Conservation (phyloP, 2,329 filamentous ascomycete species). For the Blastomyces parvus region DNA sequence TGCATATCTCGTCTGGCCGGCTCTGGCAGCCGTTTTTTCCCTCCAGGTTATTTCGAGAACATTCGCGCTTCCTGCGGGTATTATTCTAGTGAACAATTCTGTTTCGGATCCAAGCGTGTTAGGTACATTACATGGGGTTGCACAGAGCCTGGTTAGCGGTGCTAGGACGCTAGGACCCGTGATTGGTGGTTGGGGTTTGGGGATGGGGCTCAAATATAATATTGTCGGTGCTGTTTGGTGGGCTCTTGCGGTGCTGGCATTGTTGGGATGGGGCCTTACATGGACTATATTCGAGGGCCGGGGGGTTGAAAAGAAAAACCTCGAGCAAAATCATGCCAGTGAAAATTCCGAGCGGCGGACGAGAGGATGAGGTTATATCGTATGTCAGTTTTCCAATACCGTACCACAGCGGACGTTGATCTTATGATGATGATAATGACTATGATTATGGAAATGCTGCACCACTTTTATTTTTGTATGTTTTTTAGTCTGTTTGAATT, state of each 20-base stretch:
- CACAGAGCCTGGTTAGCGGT: constrained; percentile 46
- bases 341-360: constrained; percentile 14
- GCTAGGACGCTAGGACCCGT: constrained; percentile 50
- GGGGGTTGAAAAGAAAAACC: constrained; percentile 44
- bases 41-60: constrained; percentile 65
- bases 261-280: constrained; percentile 49
- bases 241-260: constrained; percentile 46
- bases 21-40: constrained; percentile 54
- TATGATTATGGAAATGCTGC: background rate
- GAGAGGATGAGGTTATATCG: background rate
- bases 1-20: constrained; percentile 51
- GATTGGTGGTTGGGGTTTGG: constrained; percentile 46
- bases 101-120: constrained; percentile 48
- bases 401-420: background rate
- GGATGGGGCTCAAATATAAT: constrained; percentile 44
- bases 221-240: constrained; percentile 51
- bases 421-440: background rate
- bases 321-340: constrained; percentile 16
- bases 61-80: constrained; percentile 52
- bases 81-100: constrained; percentile 53
- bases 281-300: constrained; percentile 56
- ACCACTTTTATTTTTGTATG: background rate
- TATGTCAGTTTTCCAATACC: background rate
- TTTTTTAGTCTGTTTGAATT: background rate
- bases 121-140: constrained; percentile 51